Evolutionary conservation across 352 stramenopile genomes (phyloP), one percentile per base, ranked within the genome.

Genomic region (Globisporangium sylvaticum): DNA sequence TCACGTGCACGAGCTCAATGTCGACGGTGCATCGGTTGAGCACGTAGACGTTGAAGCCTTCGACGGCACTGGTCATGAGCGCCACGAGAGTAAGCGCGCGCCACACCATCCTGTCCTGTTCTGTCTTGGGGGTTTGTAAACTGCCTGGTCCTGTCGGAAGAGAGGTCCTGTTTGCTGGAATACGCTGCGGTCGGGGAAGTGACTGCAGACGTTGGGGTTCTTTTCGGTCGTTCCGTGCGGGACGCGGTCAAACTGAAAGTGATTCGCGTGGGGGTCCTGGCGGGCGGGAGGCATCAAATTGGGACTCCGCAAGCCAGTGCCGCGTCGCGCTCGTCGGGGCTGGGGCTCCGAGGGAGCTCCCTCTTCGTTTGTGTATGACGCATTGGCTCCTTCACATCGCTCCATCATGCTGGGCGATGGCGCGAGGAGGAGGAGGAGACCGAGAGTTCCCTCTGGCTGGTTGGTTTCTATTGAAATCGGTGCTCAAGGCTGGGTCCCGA

Each of bases 41-140:
- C 58, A 91, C 70, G 66, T 82, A 80, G 66, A 90, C 62, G 46
- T 79, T 73, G 68, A 86, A 75, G 55, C 70, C 78, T 20, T 72
- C 55, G 42, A 25, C 29, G 2, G 74, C 65, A 22, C 69, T 58
- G 27, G 69, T 66, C 18, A 85, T 58, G 60, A 86, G 60, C 64
- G 75, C 69, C 9, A 83, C 31, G 3, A 70, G 66, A 25, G 71
- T 46, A 15, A 85, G 27, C 48, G 68, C 59, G 50, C 70, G 72
- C 65, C 70, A 77, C 58, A 81, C 69, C 76, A 83, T 86, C 27
- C 10, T 68, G 62, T 20, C 24, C n/a, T 68, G 25, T 24, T 25
- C 22, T 25, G 22, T 42, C n/a, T 54, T 42, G 27, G n/a, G 31
- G 39, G 5, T 18, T 46, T 20, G 39, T 25, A n/a, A 50, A 50